Base-by-base conservation (phyloP, 495 filamentous ascomycete genomes). In the Aspergillus indologenus region DNA sequence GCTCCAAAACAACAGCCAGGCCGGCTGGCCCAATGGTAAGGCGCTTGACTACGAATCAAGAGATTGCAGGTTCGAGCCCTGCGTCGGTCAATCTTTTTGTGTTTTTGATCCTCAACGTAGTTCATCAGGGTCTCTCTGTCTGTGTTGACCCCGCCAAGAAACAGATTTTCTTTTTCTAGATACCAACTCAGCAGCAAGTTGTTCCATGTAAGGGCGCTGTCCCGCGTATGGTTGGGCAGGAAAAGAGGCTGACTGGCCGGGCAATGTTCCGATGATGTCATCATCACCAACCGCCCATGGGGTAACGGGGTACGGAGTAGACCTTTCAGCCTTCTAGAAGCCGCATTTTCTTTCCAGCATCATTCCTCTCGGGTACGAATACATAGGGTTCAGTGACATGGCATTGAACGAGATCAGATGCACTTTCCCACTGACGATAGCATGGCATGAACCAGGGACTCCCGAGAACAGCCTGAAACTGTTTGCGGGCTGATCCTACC, bases 31-130 rank as follows among this genome's bases (percentile, higher is more conserved):
- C 80, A 85, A 85, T 86, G 83, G 83, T 79, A 86, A 86, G 83
- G 82, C 82, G 82, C 81, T 85, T 85, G 83, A 85, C 83, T 86
- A 85, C 83, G 83, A 83, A 83, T 83, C 80, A 83, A 82, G 77
- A 82, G 80, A 83, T 83, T 82, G 74, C 75, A 77, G 73, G 74
- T 68, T 71, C 66, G 68, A 74, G 61, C 68, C 71, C 75, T 71
- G 74, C 74, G 69, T 76, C 69, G 71, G 75, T 76, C 73, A 75
- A 29, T 57, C 3, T 60, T 65, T 68, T 70, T 61, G 23, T 51
- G 24, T 51, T 31, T 31, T 22, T 50, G n/a, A n/a, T n/a, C 26
- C 26, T 29, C 26, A 29, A 9, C 4, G 3, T 9, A 29, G 26
- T 29, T 3, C 9, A 29, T 29, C n/a, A n/a, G n/a, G n/a, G n/a